phyloP scores from a whole-genome alignment of 1,284 basidiomycete species.

The Quambalaria eucalypti region DNA sequence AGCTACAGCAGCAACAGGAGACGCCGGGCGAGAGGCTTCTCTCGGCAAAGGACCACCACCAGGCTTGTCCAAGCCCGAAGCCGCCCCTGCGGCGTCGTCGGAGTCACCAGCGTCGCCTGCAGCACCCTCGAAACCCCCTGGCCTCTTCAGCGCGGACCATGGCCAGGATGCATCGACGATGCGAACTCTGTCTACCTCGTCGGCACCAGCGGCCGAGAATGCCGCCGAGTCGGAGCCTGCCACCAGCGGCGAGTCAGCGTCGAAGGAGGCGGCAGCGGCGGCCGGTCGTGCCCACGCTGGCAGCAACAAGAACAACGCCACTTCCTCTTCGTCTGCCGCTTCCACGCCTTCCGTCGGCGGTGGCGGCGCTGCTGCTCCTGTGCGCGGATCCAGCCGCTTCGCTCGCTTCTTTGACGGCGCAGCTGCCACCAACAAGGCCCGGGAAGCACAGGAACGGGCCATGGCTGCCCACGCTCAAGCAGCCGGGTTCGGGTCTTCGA shows the following conservation, averaged over 20 bases:
- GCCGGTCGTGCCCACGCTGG: neutral
- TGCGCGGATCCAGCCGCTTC: constrained; percentile 42
- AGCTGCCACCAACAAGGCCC: constrained; percentile 13
- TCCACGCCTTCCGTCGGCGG: constrained; percentile 2
- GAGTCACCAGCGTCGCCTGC: neutral
- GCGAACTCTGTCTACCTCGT: neutral
- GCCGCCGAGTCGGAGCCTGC: neutral
- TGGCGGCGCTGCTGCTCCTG: constrained; percentile 12
- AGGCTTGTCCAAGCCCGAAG: constrained; percentile 1
- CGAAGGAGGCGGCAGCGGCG: neutral
- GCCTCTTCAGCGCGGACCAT: too few species aligned
- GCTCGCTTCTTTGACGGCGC: constrained; percentile 40
- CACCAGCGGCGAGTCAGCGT: neutral
- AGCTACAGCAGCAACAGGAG: too few species aligned
- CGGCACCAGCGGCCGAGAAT: neutral
- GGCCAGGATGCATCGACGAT: neutral
- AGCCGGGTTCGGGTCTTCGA: too few species aligned
- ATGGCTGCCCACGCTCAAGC: constrained; percentile 32
- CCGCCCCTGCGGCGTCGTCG: neutral
- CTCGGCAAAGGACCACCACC: constrained; percentile 1
- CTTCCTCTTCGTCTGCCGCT: neutral
- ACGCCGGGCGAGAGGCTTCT: neutral
- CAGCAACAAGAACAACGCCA: neutral
- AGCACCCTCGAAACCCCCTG: constrained; percentile 1
- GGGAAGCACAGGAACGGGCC: constrained; percentile 30